Percentiles rank a stretch among this genome's conserved stretches.
phyloP scores from a whole-genome alignment of 768 basidiomycete species.

The Tylopilus cervinicoccineus region DNA sequence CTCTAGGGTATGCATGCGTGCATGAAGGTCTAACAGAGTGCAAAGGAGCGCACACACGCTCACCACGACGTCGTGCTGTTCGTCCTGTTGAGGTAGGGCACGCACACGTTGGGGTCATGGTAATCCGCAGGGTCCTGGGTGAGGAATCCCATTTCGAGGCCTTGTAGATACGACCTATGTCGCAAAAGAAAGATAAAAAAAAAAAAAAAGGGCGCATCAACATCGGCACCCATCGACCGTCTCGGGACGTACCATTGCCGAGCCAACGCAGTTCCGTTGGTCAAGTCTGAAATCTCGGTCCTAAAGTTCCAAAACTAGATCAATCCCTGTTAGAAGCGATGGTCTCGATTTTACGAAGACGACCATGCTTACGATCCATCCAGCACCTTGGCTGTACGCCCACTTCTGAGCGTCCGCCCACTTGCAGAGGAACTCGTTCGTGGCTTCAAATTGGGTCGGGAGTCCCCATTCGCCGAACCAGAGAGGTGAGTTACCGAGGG shows the following conservation, averaged over 20 bases:
- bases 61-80: constrained; percentile 8
- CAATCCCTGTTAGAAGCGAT: background rate
- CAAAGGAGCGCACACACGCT: background rate
- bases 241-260: constrained; percentile 54
- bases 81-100: constrained; percentile 36
- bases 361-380: constrained; percentile 57
- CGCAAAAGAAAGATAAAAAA: too few relatives aligned
- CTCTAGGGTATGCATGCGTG: too few relatives aligned
- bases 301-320: constrained; percentile 72
- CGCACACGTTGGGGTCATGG: constrained; percentile 62
- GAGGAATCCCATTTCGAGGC: constrained; percentile 52
- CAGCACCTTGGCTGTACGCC: constrained; percentile 53
- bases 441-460: constrained; percentile 61
- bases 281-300: constrained; percentile 49
- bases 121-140: constrained; percentile 57
- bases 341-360: background rate
- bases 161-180: constrained; percentile 67
- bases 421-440: constrained; percentile 54
- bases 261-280: constrained; percentile 44
- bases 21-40: too few relatives aligned
- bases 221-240: background rate
- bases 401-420: constrained; percentile 80
- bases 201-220: background rate
- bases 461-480: constrained; percentile 63
- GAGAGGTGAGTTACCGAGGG: constrained; percentile 43